Conservation (phyloP, 78 protist species). For the Dictyostelium intermedium region DNA sequence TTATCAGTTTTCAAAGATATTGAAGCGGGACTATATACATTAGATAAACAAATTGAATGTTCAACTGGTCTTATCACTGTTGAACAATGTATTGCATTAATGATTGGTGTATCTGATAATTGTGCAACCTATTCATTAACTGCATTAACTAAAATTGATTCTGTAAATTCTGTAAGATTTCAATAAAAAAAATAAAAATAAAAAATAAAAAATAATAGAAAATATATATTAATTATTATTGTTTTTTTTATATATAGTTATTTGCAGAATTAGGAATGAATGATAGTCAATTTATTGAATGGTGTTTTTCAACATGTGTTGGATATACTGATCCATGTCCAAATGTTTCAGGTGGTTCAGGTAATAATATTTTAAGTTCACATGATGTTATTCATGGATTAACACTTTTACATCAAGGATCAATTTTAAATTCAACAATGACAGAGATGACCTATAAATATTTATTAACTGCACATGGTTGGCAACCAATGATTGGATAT, state of each 20-base stretch:
- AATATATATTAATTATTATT: neutral
- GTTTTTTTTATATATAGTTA: neutral
- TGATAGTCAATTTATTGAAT: constrained; percentile 46
- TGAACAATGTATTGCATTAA: constrained; percentile 26
- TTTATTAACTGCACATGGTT: constrained; percentile 67
- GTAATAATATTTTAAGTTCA: constrained; percentile 7
- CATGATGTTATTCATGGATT: constrained; percentile 59
- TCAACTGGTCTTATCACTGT: constrained; percentile 14
- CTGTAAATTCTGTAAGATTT: constrained; percentile 33
- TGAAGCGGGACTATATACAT: constrained; percentile 25
- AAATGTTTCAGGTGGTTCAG: constrained; percentile 29
- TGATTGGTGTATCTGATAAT: constrained; percentile 75
- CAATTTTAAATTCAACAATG: neutral
- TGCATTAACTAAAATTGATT: neutral
- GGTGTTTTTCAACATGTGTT: constrained; percentile 62
- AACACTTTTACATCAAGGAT: neutral
- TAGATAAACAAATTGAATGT: constrained; percentile 25
- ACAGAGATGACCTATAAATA: constrained; percentile 19
- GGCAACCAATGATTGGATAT: constrained; percentile 57
- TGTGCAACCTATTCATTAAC: constrained; percentile 65
- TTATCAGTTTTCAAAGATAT: constrained; percentile 59
- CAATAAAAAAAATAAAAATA: neutral
- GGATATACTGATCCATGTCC: constrained; percentile 65
- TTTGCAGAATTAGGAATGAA: constrained; percentile 25
- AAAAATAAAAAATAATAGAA: too few relatives aligned